phyloP scores from a whole-genome alignment of 1,139 yeast species.

The Candida sp. region DNA sequence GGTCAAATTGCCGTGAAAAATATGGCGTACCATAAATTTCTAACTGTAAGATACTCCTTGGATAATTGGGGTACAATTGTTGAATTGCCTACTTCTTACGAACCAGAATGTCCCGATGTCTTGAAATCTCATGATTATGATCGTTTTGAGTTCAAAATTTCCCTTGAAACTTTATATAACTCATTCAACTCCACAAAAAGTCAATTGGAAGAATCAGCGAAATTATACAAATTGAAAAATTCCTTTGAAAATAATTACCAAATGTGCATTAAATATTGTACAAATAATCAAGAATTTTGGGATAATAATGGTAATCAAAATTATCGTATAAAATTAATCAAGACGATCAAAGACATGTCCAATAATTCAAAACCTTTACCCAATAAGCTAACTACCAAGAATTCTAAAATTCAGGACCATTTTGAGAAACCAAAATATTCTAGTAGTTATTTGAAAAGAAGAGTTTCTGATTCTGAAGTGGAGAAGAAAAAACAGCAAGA shows the following conservation, averaged over 20 bases:
- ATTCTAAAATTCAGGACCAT: slow-evolving; percentile 15
- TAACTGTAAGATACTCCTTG: slow-evolving; percentile 61
- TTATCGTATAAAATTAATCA: slow-evolving; percentile 43
- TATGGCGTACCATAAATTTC: slow-evolving; percentile 58
- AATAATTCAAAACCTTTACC: slow-evolving; percentile 3
- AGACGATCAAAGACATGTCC: slow-evolving; percentile 4
- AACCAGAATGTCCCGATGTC: slow-evolving; percentile 56
- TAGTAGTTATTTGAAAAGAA: slow-evolving; percentile 32
- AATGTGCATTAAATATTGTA: slow-evolving; percentile 59
- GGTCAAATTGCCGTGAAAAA: slow-evolving; percentile 79
- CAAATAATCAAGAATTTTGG: slow-evolving; percentile 61
- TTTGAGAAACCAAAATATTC: slow-evolving; percentile 37
- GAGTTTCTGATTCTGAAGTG: slow-evolving; percentile 29
- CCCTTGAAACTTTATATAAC: slow-evolving; percentile 37
- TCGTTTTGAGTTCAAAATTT: slow-evolving; percentile 54
- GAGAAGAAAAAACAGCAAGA: slow-evolving; percentile 7
- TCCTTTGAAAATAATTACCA: slow-evolving; percentile 23
- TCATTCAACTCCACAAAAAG: slow-evolving; percentile 15
- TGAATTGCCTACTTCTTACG: slow-evolving; percentile 64
- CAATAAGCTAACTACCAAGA: slow-evolving; percentile 8
- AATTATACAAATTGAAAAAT: slow-evolving; percentile 1
- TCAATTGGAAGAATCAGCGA: slow-evolving; percentile 4
- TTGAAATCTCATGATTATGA: slow-evolving; percentile 52
- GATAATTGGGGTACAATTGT: slow-evolving; percentile 74
- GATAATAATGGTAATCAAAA: slow-evolving; percentile 66